phyloP scores from a whole-genome alignment of 2,329 filamentous ascomycete genomes.

The Phaeosphaeriaceae sp. region DNA sequence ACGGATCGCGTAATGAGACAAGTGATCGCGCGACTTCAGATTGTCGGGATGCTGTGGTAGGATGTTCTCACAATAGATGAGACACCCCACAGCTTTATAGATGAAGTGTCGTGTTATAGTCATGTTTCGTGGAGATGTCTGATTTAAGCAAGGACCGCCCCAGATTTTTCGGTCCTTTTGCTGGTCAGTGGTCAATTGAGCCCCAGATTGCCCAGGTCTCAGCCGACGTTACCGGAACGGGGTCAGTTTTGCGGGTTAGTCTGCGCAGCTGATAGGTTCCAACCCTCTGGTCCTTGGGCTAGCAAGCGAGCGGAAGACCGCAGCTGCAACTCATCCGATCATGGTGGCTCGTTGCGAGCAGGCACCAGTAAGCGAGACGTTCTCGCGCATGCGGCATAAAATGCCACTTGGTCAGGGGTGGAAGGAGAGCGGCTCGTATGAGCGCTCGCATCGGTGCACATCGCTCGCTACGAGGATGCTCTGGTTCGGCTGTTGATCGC shows the following conservation, averaged over 20 bases:
- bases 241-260: constrained; percentile 14
- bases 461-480: constrained; percentile 21
- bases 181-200: constrained; percentile 5
- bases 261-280: constrained; percentile 20
- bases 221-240: constrained; percentile 11
- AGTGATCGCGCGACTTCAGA: not conserved
- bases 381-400: no score
- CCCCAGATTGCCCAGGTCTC: constrained; percentile 16
- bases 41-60: not conserved
- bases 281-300: not conserved
- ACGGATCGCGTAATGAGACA: not conserved
- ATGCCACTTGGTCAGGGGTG: not conserved
- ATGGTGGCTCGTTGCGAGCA: constrained; percentile 29
- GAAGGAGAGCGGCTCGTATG: not conserved
- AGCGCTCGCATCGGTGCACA: constrained; percentile 15
- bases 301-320: constrained; percentile 4
- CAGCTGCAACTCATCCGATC: constrained; percentile 5
- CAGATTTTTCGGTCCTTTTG: constrained; percentile 30
- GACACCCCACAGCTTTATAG: constrained; percentile 33
- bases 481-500: constrained; percentile 1
- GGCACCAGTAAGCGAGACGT: constrained; percentile 19
- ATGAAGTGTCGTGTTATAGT: constrained; percentile 10
- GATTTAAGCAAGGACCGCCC: constrained; percentile 26
- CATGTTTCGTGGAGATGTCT: constrained; percentile 18
- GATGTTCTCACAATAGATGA: not conserved